Evolutionary conservation across 805 yeast species (phyloP), one percentile per base, ranked within the genome.

Genomic region (Hermanozyma aechmeae): DNA sequence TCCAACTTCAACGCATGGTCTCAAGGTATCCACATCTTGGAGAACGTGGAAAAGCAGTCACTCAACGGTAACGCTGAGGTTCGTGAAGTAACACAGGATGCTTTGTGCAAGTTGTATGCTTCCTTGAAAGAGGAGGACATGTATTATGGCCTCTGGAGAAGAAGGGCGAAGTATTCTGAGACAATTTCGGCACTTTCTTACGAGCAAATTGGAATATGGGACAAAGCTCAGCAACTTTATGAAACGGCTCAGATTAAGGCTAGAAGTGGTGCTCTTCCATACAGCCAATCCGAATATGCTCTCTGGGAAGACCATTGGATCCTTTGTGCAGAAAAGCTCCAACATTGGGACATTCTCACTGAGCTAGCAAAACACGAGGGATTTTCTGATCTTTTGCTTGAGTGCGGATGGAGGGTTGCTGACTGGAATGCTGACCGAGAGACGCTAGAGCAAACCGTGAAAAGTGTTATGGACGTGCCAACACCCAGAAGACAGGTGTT

Each of bases 261-360:
- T 0, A 65, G 98, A 33, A 80, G 94, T 48, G 96, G 97, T 2
- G 93, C 82, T 3, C 59, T 92, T 23, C 98, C 99, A 0, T 92
- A 84, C 49, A 85, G 96, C 16, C 96, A 92, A 48, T 74, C 93
- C 1, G 99, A 92, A 50, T 92, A 92, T 45, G 77, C 92, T 0
- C 63, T 92, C 19, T 92, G 99, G 99, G 98, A 93, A 57, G 98
- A 92, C 49, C 93, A 87, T 46, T 92, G 99, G 99, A 86, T 92
- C 32, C 59, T 83, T 22, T 87, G 98, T 62, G 95, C 98, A 3
- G 96, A 92, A 50, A 89, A 89, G 52, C 62, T 92, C 23, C 98
- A 92, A 50, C 96, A 92, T 40, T 92, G 99, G 99, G 98, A 92
- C 48, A 79, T 92, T 27, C 63, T 92, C 34, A 89, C 98, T 0